Percentiles rank a stretch among this genome's conserved stretches.
Evolutionary conservation across 805 yeast genomes (phyloP).

Genomic region (Pichia pseudocactophila): DNA sequence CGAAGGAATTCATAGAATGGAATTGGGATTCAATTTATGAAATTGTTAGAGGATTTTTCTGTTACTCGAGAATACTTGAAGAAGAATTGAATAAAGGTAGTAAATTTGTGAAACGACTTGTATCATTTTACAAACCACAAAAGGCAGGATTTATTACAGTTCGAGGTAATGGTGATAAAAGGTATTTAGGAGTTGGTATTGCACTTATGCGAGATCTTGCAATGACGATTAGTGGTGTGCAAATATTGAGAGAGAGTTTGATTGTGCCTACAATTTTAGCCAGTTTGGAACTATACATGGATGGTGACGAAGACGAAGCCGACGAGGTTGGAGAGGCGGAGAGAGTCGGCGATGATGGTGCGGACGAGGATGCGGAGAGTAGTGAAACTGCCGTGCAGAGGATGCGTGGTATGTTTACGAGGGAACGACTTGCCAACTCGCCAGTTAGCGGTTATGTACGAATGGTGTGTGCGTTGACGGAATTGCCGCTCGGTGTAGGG

Average conservation of each 20-base stretch:
- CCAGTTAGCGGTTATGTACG: slow-evolving; percentile 31
- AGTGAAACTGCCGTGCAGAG: not conserved
- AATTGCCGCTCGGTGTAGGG: slow-evolving; percentile 50
- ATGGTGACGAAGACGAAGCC: too few relatives aligned
- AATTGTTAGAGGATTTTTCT: slow-evolving; percentile 77
- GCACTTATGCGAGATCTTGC: slow-evolving; percentile 61
- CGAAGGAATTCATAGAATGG: slow-evolving; percentile 81
- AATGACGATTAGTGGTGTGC: slow-evolving; percentile 17
- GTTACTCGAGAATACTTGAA: slow-evolving; percentile 61
- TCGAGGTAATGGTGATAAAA: not conserved
- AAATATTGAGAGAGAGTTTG: slow-evolving; percentile 52
- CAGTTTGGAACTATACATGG: too few relatives aligned
- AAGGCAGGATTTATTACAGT: slow-evolving; percentile 60
- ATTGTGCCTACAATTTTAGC: slow-evolving; percentile 36
- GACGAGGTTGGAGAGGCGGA: too few relatives aligned
- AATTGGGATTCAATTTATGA: slow-evolving; percentile 70
- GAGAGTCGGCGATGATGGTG: too few relatives aligned
- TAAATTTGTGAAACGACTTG: slow-evolving; percentile 72
- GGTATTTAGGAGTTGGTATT: slow-evolving; percentile 64
- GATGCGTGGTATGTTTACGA: slow-evolving; percentile 1
- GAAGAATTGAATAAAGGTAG: slow-evolving; percentile 64
- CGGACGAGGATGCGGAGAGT: not conserved
- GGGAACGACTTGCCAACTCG: not conserved
- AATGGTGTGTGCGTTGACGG: slow-evolving; percentile 66
- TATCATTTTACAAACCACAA: slow-evolving; percentile 87